A percentile compares a stretch with the other conserved stretches of the same genome.
These are phyloP conservation scores for Backusella tuberculispora DNA, from an alignment of 192 early-diverging fungal species.

Conservation along the genomic window DNA sequence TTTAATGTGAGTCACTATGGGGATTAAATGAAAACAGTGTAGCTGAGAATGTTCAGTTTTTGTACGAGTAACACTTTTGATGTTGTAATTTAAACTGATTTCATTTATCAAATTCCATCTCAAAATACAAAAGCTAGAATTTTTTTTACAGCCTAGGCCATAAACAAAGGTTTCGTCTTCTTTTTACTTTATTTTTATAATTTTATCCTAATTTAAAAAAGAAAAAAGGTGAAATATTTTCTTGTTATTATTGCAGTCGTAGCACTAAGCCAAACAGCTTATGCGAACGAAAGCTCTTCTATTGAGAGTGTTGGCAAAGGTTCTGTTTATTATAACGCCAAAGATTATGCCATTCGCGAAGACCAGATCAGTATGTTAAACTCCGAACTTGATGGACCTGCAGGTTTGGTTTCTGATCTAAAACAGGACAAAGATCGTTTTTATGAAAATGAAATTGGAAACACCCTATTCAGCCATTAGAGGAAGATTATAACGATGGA, in stretches of 20 bases:
- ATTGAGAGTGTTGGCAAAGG: not conserved
- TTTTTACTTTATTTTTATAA: slow-evolving; percentile 54
- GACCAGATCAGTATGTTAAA: not conserved
- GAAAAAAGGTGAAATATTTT: not conserved
- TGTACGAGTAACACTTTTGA: not conserved
- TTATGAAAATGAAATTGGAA: not conserved
- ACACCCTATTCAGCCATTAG: not conserved
- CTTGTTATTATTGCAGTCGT: not conserved
- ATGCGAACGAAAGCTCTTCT: not conserved
- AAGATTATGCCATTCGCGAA: not conserved
- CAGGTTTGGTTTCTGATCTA: not conserved
- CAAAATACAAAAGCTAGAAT: slow-evolving; percentile 87
- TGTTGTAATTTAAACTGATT: not conserved
- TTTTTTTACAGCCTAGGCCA: slow-evolving; percentile 93
- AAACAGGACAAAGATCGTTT: not conserved
- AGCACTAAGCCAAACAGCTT: not conserved
- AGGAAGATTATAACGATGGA: not conserved
- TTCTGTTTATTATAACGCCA: not conserved
- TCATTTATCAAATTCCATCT: slow-evolving; percentile 55
- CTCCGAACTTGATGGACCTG: not conserved
- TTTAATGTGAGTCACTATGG: not conserved
- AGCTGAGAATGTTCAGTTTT: not conserved
- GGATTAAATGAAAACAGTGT: not conserved
- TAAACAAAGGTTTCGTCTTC: slow-evolving; percentile 83
- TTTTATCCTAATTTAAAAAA: not conserved